Percentiles rank a stretch among this genome's conserved stretches.
These are phyloP conservation scores for Colletotrichum lindemuthianum DNA, from an alignment of 2,329 filamentous ascomycete species.

Conservation along the genomic window DNA sequence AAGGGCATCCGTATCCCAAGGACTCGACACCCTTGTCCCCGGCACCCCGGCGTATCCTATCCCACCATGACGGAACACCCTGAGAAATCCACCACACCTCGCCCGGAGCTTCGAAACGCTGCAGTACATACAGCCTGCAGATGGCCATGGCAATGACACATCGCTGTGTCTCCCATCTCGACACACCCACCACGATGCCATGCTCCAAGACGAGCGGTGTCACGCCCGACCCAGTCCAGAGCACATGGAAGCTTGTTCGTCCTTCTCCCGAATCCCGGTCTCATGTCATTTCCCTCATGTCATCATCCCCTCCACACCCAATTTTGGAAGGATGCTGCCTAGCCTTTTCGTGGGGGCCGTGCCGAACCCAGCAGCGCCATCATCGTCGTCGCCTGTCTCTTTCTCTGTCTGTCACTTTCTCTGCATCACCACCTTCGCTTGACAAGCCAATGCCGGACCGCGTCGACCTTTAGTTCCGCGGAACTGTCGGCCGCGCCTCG, in stretches of 20 bases:
- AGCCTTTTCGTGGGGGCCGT: constrained; percentile 28
- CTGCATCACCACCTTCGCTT: constrained; percentile 1
- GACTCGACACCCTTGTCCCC: neutral
- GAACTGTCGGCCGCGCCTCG: constrained; percentile 18
- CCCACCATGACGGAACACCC: constrained; percentile 18
- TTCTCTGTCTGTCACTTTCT: neutral
- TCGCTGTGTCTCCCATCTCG: neutral
- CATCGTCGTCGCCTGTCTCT: constrained; percentile 5
- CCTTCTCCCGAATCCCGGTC: neutral
- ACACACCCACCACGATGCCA: neutral
- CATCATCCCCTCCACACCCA: constrained; percentile 19
- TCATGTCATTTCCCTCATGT: constrained; percentile 18
- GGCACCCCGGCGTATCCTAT: constrained; percentile 22
- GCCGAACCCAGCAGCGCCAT: constrained; percentile 19
- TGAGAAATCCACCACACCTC: constrained; percentile 13
- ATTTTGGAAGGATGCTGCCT: constrained; percentile 32
- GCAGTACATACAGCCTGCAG: neutral
- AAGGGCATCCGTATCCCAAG: too few relatives aligned
- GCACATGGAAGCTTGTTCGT: constrained; percentile 20
- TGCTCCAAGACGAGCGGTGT: constrained; percentile 6
- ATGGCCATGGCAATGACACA: constrained; percentile 26
- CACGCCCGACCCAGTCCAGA: neutral
- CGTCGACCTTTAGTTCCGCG: neutral
- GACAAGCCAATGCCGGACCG: constrained; percentile 6
- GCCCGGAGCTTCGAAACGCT: constrained; percentile 7